These are phyloP conservation scores for Suhomyces chickasaworum DNA, from an alignment of 1,139 yeast species.

Conservation along the genomic window DNA sequence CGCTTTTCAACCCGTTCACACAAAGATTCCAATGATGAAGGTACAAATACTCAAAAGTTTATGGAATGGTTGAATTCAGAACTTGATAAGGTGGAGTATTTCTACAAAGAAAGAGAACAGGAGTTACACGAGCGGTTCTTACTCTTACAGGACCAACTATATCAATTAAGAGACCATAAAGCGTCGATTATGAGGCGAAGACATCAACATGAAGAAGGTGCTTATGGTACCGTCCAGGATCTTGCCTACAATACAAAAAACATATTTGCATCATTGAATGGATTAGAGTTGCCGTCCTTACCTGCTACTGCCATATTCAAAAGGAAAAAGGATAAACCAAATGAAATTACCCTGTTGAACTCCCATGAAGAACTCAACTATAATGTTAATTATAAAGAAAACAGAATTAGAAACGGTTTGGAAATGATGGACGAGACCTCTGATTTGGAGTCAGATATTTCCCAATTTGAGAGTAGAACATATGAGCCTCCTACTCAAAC, in stretches of 20 bases:
- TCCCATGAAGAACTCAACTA: conserved; percentile 13
- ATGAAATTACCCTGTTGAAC: conserved; percentile 11
- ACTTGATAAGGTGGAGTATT: conserved; percentile 58
- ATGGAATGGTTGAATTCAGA: conserved; percentile 63
- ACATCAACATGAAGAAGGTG: conserved; percentile 16
- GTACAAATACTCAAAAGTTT: conserved; percentile 46
- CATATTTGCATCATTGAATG: conserved; percentile 36
- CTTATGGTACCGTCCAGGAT: conserved; percentile 29
- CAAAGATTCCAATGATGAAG: conserved; percentile 24
- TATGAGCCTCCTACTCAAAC: conserved; percentile 5
- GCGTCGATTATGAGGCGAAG: conserved; percentile 16
- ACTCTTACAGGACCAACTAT: conserved; percentile 67
- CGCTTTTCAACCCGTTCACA: conserved; percentile 24
- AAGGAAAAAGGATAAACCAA: conserved; percentile 21
- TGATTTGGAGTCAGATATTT: conserved; percentile 10
- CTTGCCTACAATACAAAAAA: conserved; percentile 37
- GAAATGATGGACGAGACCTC: conserved; percentile 11
- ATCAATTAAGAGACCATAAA: conserved; percentile 61
- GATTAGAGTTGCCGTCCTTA: conserved; percentile 58
- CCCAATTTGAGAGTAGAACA: background rate
- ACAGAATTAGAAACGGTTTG: conserved; percentile 43
- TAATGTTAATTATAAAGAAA: conserved; percentile 42
- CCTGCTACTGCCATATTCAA: conserved; percentile 52
- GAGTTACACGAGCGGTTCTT: conserved; percentile 62
- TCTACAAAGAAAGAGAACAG: conserved; percentile 61